Percentiles rank a stretch among this genome's conserved stretches.
Conservation (phyloP, 768 basidiomycete genomes). For the Tulasnella sp. region DNA sequence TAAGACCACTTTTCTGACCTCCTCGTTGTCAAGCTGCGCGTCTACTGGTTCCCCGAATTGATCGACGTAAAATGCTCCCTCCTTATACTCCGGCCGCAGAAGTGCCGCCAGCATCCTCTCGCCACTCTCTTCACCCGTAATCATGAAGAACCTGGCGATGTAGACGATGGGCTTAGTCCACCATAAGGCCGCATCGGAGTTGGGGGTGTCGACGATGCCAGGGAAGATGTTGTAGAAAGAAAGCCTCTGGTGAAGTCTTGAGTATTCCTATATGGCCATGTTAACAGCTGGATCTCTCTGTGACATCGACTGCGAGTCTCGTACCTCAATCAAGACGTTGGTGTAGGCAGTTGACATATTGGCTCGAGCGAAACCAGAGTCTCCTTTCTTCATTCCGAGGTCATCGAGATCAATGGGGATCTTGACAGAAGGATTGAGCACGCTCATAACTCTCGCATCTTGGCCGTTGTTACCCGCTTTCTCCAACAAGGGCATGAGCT, state of each 20-base stretch:
- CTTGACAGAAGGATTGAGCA: background rate
- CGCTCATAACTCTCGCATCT: slow-evolving; percentile 14
- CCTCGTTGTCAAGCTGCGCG: too few relatives aligned
- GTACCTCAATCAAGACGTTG: slow-evolving; percentile 11
- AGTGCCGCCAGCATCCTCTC: background rate
- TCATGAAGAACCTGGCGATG: background rate
- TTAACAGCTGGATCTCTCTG: too few relatives aligned
- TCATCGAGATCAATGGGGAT: background rate
- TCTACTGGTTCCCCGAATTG: too few relatives aligned
- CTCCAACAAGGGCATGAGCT: slow-evolving; percentile 12
- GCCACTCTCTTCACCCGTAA: background rate
- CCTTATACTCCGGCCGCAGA: background rate
- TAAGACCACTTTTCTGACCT: too few relatives aligned
- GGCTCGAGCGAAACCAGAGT: background rate
- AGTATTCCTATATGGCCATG: too few relatives aligned
- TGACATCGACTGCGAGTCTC: slow-evolving; percentile 5
- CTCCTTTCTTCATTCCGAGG: slow-evolving; percentile 12
- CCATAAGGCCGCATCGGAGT: background rate
- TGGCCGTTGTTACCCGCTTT: slow-evolving; percentile 11
- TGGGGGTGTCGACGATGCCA: slow-evolving; percentile 32
- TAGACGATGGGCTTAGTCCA: background rate
- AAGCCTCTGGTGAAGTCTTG: too few relatives aligned
- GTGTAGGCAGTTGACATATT: background rate
- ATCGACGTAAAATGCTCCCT: background rate
- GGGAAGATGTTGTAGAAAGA: slow-evolving; percentile 30